A percentile compares a stretch with the other conserved stretches of the same genome.
phyloP scores from a whole-genome alignment of 2,329 filamentous ascomycete species.

The Aspergillus cejpii region DNA sequence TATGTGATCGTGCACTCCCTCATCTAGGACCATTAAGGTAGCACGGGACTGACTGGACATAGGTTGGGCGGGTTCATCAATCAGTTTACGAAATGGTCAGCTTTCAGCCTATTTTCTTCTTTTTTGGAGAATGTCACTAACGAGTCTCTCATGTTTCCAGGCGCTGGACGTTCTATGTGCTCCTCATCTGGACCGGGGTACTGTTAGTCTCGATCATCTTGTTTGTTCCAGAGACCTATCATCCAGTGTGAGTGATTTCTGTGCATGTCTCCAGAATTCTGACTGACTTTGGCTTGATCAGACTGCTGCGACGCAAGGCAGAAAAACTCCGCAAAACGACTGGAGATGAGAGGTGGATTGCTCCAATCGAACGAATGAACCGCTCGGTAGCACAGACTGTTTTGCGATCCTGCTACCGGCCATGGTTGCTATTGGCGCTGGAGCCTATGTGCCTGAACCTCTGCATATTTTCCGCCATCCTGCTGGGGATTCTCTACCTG shows the following conservation, averaged over 20 bases:
- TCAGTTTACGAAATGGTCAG: conserved; percentile 58
- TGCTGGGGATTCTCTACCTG: conserved; percentile 82
- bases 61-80: conserved; percentile 72
- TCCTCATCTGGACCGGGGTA: conserved; percentile 72
- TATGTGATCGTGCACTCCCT: conserved; percentile 17
- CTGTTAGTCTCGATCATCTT: conserved; percentile 59
- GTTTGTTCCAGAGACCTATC: conserved; percentile 83
- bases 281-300: conserved; percentile 29
- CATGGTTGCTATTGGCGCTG: conserved; percentile 69
- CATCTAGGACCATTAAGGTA: background rate
- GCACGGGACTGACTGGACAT: conserved; percentile 9
- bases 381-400: conserved; percentile 61
- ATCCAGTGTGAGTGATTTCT: conserved; percentile 40
- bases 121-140: conserved; percentile 2
- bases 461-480: conserved; percentile 72
- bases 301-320: conserved; percentile 65
- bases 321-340: conserved; percentile 63
- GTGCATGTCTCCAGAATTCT: conserved; percentile 30
- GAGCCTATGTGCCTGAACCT: conserved; percentile 83
- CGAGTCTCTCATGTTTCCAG: conserved; percentile 17
- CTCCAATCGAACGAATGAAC: conserved; percentile 66
- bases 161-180: conserved; percentile 77
- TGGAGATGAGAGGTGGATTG: conserved; percentile 67
- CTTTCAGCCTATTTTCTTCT: background rate
- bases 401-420: conserved; percentile 53